phyloP scores from a whole-genome alignment of 305 asterid genomes.

The Stenogyne calaminthoides region DNA sequence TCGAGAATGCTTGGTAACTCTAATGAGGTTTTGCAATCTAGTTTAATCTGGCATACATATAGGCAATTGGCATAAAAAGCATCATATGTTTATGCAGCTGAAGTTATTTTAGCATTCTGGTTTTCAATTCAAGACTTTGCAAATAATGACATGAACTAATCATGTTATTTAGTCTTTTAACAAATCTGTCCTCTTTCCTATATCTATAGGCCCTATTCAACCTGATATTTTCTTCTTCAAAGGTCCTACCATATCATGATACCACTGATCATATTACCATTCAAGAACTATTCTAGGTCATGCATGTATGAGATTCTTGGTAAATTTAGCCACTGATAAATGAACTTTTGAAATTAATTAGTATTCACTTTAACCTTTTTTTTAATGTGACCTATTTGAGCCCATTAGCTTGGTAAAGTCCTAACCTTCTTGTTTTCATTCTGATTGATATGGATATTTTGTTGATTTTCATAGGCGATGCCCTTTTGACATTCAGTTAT shows the following conservation, averaged over 20 bases:
- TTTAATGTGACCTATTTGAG: background rate
- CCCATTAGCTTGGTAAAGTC: background rate
- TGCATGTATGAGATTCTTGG: background rate
- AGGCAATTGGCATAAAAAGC: background rate
- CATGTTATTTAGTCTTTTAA: background rate
- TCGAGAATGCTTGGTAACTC: background rate
- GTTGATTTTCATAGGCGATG: background rate
- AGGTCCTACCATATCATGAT: background rate
- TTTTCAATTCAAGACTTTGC: background rate
- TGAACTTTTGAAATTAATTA: background rate
- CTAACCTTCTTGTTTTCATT: background rate
- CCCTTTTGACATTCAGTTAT: background rate
- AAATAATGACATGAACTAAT: conserved; percentile 1
- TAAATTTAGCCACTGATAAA: background rate
- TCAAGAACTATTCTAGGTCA: background rate
- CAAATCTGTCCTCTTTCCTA: conserved; percentile 5
- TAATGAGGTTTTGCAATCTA: background rate
- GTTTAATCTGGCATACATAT: background rate
- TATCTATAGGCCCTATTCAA: background rate
- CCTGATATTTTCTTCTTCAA: background rate
- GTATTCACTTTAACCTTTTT: background rate
- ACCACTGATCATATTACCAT: background rate
- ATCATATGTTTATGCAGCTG: background rate
- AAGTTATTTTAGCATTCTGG: background rate
- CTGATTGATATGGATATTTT: background rate